Percentiles rank a stretch among this genome's conserved stretches.
Evolutionary conservation across 345 rosid genomes (phyloP).

Genomic region (Cochlearia excelsa): DNA sequence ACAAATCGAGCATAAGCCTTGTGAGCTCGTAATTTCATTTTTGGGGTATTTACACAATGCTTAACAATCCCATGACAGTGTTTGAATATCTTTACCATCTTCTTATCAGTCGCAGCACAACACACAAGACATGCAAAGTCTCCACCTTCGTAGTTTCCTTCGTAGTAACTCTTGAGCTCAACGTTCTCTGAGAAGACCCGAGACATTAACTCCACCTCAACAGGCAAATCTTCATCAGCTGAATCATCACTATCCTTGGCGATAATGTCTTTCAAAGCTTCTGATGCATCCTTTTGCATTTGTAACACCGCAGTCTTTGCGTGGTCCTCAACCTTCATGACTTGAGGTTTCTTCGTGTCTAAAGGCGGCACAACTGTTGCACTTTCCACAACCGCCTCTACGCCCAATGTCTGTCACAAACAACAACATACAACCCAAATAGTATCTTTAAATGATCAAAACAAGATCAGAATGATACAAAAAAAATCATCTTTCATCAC

Average conservation of each 20-base stretch:
- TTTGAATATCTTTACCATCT: slow-evolving; percentile 50
- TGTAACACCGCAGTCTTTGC: slow-evolving; percentile 20
- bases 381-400: slow-evolving; percentile 13
- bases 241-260: slow-evolving; percentile 27
- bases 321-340: slow-evolving; percentile 5
- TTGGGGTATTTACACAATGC: slow-evolving; percentile 48
- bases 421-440: background rate
- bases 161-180: slow-evolving; percentile 60
- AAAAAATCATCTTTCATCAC: background rate
- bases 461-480: slow-evolving; percentile 7
- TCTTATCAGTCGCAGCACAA: slow-evolving; percentile 49
- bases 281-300: slow-evolving; percentile 43
- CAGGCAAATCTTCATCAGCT: slow-evolving; percentile 31
- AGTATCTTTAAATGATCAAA: background rate
- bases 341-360: slow-evolving; percentile 14
- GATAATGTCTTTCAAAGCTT: slow-evolving; percentile 41
- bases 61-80: slow-evolving; percentile 55
- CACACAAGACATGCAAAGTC: slow-evolving; percentile 59
- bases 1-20: slow-evolving; percentile 59
- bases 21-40: slow-evolving; percentile 51
- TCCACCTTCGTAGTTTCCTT: slow-evolving; percentile 46
- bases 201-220: slow-evolving; percentile 45
- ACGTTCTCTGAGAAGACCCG: slow-evolving; percentile 44
- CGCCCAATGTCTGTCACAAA: slow-evolving; percentile 14
- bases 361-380: slow-evolving; percentile 16